Evolutionary conservation across 768 basidiomycete species (phyloP).

Genomic region (Lactarius evosmus): DNA sequence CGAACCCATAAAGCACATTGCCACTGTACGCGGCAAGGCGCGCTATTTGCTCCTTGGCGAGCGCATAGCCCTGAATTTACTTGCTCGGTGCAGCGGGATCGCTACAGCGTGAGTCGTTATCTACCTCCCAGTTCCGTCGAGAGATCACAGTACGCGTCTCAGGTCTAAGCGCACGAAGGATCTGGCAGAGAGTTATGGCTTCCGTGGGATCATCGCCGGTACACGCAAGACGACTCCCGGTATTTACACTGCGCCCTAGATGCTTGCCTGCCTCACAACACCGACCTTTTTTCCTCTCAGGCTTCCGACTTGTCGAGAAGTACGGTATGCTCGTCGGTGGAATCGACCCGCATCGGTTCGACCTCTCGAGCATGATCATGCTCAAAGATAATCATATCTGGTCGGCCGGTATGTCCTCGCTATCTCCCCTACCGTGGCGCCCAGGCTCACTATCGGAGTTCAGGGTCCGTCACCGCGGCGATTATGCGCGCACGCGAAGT

Average conservation of each 20-base stretch:
- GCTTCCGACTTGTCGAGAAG: conserved; percentile 96
- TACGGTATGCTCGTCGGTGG: conserved; percentile 99
- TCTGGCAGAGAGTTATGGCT: conserved; percentile 73
- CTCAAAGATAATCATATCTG: conserved; percentile 99
- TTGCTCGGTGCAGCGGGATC: conserved; percentile 95
- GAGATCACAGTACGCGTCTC: conserved; percentile 1
- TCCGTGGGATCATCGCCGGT: conserved; percentile 85
- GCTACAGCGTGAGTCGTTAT: conserved; percentile 75
- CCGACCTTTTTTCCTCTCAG: conserved; percentile 36
- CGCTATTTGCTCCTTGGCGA: conserved; percentile 88
- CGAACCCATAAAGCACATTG: conserved; percentile 78
- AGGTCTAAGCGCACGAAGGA: conserved; percentile 85
- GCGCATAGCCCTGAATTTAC: conserved; percentile 85
- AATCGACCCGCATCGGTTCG: conserved; percentile 91
- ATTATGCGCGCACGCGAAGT: conserved; percentile 82
- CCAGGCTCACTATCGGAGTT: not conserved
- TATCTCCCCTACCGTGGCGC: not conserved
- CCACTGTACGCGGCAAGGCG: conserved; percentile 88
- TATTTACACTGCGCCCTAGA: conserved; percentile 25
- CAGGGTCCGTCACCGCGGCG: conserved; percentile 88
- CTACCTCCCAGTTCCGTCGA: not conserved
- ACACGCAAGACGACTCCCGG: conserved; percentile 97
- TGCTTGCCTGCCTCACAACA: not conserved
- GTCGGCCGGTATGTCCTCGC: conserved; percentile 70
- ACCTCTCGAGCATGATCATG: conserved; percentile 99